Conservation (phyloP, 768 basidiomycete genomes). For the Rhodotorula paludigena region DNA sequence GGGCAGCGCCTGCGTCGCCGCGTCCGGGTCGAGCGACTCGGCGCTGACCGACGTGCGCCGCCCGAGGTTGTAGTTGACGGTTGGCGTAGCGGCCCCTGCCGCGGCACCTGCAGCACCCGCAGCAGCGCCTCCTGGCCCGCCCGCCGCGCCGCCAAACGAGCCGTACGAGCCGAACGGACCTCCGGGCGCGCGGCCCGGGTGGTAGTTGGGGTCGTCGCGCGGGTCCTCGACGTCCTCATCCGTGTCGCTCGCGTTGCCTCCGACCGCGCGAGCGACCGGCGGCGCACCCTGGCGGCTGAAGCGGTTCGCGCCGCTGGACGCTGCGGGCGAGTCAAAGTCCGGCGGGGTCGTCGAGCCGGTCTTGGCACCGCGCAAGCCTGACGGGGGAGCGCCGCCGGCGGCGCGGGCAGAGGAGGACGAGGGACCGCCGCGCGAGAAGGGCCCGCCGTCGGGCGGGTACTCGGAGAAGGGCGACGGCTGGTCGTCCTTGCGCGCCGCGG, state of each 20-base stretch:
- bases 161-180: slow-evolving; percentile 18
- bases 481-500: slow-evolving; percentile 6
- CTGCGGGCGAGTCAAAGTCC: slow-evolving; percentile 6
- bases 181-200: slow-evolving; percentile 11
- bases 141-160: neutral
- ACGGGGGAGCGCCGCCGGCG: neutral
- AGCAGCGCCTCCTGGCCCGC: neutral
- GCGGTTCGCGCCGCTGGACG: neutral
- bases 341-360: slow-evolving; percentile 26
- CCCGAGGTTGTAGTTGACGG: slow-evolving; percentile 73
- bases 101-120: neutral
- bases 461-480: slow-evolving; percentile 34
- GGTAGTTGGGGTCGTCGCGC: slow-evolving; percentile 38
- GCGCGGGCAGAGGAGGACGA: neutral
- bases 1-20: slow-evolving; percentile 52
- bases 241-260: slow-evolving; percentile 2
- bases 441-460: slow-evolving; percentile 10
- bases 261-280: neutral
- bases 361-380: too few species aligned
- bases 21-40: slow-evolving; percentile 81
- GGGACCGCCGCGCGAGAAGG: slow-evolving; percentile 8
- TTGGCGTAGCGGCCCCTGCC: neutral
- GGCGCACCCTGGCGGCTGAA: neutral
- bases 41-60: slow-evolving; percentile 92
- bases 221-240: slow-evolving; percentile 38